phyloP scores from a whole-genome alignment of 192 early-diverging fungal species.

The Backusella australiensis region DNA sequence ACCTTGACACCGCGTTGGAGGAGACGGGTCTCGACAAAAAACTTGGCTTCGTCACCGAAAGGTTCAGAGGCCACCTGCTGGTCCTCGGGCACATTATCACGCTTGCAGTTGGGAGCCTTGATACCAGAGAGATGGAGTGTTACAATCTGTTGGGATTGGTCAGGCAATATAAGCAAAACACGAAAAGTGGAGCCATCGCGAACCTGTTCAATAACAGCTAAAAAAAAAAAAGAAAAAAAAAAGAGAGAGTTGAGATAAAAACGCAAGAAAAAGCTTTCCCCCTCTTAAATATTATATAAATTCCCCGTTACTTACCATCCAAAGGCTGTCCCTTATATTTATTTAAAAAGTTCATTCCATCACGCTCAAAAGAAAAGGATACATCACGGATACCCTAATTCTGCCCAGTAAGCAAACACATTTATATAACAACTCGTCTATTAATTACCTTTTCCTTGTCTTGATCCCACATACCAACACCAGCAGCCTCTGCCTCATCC shows the following conservation, averaged over 20 bases:
- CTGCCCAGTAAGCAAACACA: neutral
- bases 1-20: conserved; percentile 90
- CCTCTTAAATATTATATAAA: too few relatives aligned
- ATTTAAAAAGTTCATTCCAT: conserved; percentile 71
- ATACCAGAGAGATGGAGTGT: conserved; percentile 82
- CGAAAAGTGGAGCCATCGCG: conserved; percentile 87
- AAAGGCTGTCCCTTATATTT: conserved; percentile 79
- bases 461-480: conserved; percentile 78
- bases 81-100: conserved; percentile 65
- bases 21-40: conserved; percentile 86
- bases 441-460: conserved; percentile 42
- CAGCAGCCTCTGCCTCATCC: conserved; percentile 62
- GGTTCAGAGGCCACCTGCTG: conserved; percentile 68
- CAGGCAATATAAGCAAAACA: conserved; percentile 64
- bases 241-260: too few relatives aligned
- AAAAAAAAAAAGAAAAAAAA: neutral
- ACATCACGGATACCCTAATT: conserved; percentile 47
- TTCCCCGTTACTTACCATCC: conserved; percentile 47
- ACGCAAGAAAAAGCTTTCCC: too few relatives aligned
- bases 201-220: conserved; percentile 92
- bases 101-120: conserved; percentile 76
- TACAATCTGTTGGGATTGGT: conserved; percentile 65
- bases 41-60: conserved; percentile 91
- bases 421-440: neutral
- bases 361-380: conserved; percentile 58